phyloP scores from a whole-genome alignment of 75 land plant species.

The Pinus albicaulis region DNA sequence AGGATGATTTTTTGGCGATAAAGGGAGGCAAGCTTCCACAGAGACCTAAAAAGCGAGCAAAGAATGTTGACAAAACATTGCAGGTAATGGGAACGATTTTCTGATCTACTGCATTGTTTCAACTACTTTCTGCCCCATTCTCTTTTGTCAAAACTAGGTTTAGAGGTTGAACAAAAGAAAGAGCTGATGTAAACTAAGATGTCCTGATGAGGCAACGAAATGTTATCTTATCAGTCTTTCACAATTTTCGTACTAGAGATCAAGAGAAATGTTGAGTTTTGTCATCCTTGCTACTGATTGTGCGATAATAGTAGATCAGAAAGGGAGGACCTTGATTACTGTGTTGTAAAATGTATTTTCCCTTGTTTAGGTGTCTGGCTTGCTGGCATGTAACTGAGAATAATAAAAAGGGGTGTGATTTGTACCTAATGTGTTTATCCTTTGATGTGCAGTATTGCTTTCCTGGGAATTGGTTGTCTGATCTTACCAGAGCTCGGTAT shows the following conservation, averaged over 20 bases:
- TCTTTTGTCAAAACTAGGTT: neutral
- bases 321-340: neutral
- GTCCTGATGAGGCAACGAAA: neutral
- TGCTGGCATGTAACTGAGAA: neutral
- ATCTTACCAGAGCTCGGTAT: constrained; percentile 46
- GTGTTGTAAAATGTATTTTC: neutral
- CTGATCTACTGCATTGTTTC: neutral
- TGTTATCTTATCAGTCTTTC: neutral
- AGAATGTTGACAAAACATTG: constrained; percentile 38
- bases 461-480: constrained; percentile 69
- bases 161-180: neutral
- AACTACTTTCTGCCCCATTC: neutral
- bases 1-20: constrained; percentile 51
- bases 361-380: neutral
- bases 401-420: neutral
- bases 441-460: constrained; percentile 51
- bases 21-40: constrained; percentile 65
- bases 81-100: constrained; percentile 23
- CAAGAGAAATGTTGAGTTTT: neutral
- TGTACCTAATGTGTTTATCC: neutral
- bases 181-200: neutral
- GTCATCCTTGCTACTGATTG: neutral
- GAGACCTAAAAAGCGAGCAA: constrained; percentile 50
- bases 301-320: neutral
- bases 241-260: neutral